Evolutionary conservation across 352 stramenopile genomes (phyloP), one percentile per base, ranked within the genome.

Genomic region (Globisporangium paddicum): DNA sequence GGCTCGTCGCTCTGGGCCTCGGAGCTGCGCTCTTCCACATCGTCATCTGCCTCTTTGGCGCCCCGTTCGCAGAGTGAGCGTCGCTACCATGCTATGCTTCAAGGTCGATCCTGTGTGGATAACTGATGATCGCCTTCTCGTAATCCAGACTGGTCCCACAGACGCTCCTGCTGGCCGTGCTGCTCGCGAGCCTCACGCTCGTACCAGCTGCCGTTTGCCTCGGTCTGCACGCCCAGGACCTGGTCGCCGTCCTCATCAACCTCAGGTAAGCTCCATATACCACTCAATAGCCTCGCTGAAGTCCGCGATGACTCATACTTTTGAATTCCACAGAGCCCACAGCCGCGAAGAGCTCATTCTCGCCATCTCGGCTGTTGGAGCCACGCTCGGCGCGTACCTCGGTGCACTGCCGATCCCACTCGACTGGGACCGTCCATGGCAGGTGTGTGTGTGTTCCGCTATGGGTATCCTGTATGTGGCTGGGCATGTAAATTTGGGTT

Each of bases 391-490:
- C 42, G 72, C 75, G 0, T 95, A 93, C 53, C 18, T 90, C 23
- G 86, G 86, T 23, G 83, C 84, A 23, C 52, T 95, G 10, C 80
- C 86, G 41, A 90, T 95, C 64, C 86, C 86, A 2, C 59, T 95
- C 7, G 86, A 95, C 53, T 95, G 86, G 86, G 86, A 95, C 72
- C 84, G 84, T 30, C 86, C 86, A 32, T 95, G 84, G 86, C 86
- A 95, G 79, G 81, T 90, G 70, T 46, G 64, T n/a, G 16, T 34
- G n/a, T 18, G n/a, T n/a, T n/a, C n/a, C n/a, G n/a, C n/a, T n/a
- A n/a, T n/a, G n/a, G n/a, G n/a, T 8, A 21, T 48, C 9, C 21
- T 56, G 13, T 44, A 3, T 10, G 40, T 34, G 11, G n/a, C 26
- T 35, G 16, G 14, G 8, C 19, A 55, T 11, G 14, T 14, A 18